phyloP scores from a whole-genome alignment of 2,329 filamentous ascomycete species.

The Sporothrix variecibatus region DNA sequence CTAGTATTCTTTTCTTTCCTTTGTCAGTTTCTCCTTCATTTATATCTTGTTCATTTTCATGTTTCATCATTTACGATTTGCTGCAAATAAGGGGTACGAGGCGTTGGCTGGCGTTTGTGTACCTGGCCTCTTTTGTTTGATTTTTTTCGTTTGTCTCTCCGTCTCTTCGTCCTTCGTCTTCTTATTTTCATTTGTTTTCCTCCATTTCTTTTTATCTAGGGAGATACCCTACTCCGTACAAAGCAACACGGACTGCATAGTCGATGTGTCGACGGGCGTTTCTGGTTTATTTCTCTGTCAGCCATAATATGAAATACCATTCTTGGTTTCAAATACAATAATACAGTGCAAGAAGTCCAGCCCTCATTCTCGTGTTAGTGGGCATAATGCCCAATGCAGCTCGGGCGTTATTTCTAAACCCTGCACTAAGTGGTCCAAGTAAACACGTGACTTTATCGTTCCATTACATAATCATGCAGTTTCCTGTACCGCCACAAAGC shows the following conservation, averaged over 20 bases:
- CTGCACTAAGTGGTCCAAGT: background rate
- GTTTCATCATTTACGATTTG: background rate
- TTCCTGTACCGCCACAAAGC: background rate
- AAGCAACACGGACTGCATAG: constrained; percentile 13
- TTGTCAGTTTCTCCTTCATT: background rate
- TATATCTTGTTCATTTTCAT: background rate
- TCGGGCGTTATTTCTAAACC: background rate
- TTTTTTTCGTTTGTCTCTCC: background rate
- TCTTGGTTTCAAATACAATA: background rate
- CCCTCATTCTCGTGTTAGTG: background rate
- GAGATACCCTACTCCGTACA: constrained; percentile 20
- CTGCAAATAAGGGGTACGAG: background rate
- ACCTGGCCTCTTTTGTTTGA: background rate
- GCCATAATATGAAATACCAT: background rate
- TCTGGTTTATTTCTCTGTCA: background rate
- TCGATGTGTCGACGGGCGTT: constrained; percentile 16
- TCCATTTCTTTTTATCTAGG: constrained; percentile 4
- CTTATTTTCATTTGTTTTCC: background rate
- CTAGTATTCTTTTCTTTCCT: background rate
- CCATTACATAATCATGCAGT: background rate
- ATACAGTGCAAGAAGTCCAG: background rate
- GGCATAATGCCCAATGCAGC: constrained; percentile 1
- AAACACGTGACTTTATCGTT: background rate
- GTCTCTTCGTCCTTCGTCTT: background rate
- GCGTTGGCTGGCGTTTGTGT: constrained; percentile 17